Base-by-base conservation (phyloP, 202 grass and related monocot genomes). In the Elaeis oleifera region DNA sequence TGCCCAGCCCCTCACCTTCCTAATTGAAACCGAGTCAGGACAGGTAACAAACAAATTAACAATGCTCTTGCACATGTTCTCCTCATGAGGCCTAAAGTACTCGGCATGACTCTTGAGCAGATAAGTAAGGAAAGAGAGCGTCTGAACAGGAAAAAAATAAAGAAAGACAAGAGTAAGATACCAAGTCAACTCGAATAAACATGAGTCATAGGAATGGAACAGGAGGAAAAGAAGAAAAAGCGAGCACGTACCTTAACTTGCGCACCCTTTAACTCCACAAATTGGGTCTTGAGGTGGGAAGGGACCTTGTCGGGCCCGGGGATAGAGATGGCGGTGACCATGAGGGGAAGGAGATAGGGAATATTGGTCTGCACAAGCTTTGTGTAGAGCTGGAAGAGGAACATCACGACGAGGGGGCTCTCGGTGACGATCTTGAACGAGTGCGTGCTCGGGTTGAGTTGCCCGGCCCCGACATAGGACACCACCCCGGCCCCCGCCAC, bases 291-390 rank as follows among this genome's bases (percentile, higher is more conserved):
- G 62, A 86, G 64, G 52, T 92, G 80, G 23, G 75, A 78, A 7
- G 72, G 78, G 69, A 99, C 76, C 78, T 84, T 99, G 11, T 99
- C 88, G 5, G 94, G 88, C 14, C 88, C 94, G 18, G 81, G 75
- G 24, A 92, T 80, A 71, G 88, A 86, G 51, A 99, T 99, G 49
- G 94, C 88, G 15, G 60, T 52, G 22, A 99, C 88, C 94, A 99
- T 92, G 71, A 94, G 84, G 51, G 94, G 94, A 51, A 99, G 60
- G 64, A 99, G 77, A 51, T 5, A 75, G 0, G 94, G 88, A 39
- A 99, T 99, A 75, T 99, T 99, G 65, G 88, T 89, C 80, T 99
- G 94, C 71, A 99, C 94, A 62, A 99, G 94, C 77, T 99, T 99
- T 0, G 85, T 77, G 73, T 99, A 94, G 23, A 99, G 32, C 67